A percentile compares a stretch with the other conserved stretches of the same genome.
These are phyloP conservation scores for Priceomyces carsonii DNA, from an alignment of 805 yeast species.

Conservation along the genomic window DNA sequence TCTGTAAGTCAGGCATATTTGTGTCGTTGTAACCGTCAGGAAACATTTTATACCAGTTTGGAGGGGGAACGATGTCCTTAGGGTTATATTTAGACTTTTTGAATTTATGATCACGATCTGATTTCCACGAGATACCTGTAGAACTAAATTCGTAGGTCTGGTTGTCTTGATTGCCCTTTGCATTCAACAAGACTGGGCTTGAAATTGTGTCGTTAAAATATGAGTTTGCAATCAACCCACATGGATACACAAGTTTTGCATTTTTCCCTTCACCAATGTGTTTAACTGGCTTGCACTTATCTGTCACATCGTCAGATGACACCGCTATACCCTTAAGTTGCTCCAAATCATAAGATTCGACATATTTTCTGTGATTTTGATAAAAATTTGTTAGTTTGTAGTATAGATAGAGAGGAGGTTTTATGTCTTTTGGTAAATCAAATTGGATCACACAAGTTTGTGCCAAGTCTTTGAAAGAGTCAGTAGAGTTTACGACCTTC, in stretches of 20 bases:
- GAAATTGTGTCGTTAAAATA: slow-evolving; percentile 84
- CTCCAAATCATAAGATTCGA: slow-evolving; percentile 74
- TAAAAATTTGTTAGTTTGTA: slow-evolving; percentile 87
- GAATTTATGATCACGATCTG: slow-evolving; percentile 67
- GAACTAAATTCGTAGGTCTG: slow-evolving; percentile 47
- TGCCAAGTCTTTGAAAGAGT: slow-evolving; percentile 35
- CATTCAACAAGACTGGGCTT: slow-evolving; percentile 47
- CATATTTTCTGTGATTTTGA: slow-evolving; percentile 95
- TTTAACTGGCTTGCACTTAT: slow-evolving; percentile 37
- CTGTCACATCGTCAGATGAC: slow-evolving; percentile 45
- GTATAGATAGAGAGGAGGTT: slow-evolving; percentile 72
- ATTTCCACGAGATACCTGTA: slow-evolving; percentile 78
- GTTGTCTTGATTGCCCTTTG: slow-evolving; percentile 43
- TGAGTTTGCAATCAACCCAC: slow-evolving; percentile 94
- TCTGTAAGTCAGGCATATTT: slow-evolving; percentile 73
- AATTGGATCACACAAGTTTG: slow-evolving; percentile 68
- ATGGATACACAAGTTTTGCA: slow-evolving; percentile 67
- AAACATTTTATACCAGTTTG: slow-evolving; percentile 76
- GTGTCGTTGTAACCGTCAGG: slow-evolving; percentile 89
- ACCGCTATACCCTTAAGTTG: slow-evolving; percentile 82
- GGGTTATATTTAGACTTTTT: slow-evolving; percentile 70
- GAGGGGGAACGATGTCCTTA: slow-evolving; percentile 85
- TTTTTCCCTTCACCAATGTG: slow-evolving; percentile 42
- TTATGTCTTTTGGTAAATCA: slow-evolving; percentile 67
- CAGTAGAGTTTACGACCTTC: slow-evolving; percentile 46